Conservation (phyloP, 257 asterid genomes). For the Nicotiana attenuata region DNA sequence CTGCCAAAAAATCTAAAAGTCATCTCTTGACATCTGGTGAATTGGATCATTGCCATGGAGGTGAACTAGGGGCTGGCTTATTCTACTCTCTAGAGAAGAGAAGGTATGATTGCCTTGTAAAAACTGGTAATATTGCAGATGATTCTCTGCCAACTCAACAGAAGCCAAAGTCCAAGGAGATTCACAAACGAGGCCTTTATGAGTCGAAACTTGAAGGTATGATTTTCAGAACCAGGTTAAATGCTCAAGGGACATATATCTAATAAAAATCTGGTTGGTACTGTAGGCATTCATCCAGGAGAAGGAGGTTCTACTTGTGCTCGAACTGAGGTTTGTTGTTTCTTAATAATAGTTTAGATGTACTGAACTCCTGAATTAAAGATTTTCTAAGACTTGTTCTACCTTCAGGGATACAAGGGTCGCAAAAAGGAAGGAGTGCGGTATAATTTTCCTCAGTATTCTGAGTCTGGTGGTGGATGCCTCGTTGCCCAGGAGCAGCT, state of each 20-base stretch:
- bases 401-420: conserved; percentile 51
- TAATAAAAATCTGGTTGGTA: conserved; percentile 10
- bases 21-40: conserved; percentile 12
- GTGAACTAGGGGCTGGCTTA: conserved; percentile 22
- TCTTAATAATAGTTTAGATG: not conserved
- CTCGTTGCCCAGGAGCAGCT: conserved; percentile 67
- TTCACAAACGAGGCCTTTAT: conserved; percentile 43
- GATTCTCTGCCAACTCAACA: conserved; percentile 16
- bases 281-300: conserved; percentile 25
- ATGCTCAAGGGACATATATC: not conserved
- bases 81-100: conserved; percentile 24
- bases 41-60: conserved; percentile 22
- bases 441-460: conserved; percentile 24
- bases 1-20: conserved; percentile 9
- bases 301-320: conserved; percentile 38
- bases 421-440: conserved; percentile 37
- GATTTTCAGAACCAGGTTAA: conserved; percentile 6
- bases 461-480: conserved; percentile 34
- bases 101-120: conserved; percentile 17
- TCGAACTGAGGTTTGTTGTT: conserved; percentile 51
- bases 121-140: conserved; percentile 17
- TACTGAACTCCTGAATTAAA: not conserved
- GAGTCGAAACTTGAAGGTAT: conserved; percentile 45
- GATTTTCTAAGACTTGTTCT: conserved; percentile 14
- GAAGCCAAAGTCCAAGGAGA: conserved; percentile 33